These are phyloP conservation scores for Didymella sp. DNA, from an alignment of 2,329 filamentous ascomycete genomes.

Conservation along the genomic window DNA sequence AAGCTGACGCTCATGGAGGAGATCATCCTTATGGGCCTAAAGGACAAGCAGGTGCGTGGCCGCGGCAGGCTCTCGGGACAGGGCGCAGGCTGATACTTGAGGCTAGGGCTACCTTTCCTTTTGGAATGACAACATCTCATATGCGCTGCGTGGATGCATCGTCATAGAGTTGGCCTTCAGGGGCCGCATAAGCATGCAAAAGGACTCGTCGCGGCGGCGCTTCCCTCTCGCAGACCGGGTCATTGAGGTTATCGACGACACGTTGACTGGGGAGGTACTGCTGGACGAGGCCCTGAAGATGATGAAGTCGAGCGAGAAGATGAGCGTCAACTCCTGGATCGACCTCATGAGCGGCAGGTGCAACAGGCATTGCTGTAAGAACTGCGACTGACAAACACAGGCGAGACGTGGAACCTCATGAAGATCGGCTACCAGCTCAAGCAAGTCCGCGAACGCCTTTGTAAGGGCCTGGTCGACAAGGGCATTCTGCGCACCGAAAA, in stretches of 20 bases:
- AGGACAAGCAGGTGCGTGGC: conserved; percentile 90
- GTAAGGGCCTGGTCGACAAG: conserved; percentile 98
- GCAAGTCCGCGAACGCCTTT: conserved; percentile 95
- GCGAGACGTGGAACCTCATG: conserved; percentile 99
- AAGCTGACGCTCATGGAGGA: conserved; percentile 99
- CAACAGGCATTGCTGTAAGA: conserved; percentile 2
- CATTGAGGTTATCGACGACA: conserved; percentile 97
- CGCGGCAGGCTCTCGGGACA: conserved; percentile 12
- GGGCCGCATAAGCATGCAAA: conserved; percentile 97
- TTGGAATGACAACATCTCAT: conserved; percentile 99
- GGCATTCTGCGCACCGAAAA: conserved; percentile 98
- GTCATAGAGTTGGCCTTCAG: conserved; percentile 97
- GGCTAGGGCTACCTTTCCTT: conserved; percentile 93
- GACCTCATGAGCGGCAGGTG: conserved; percentile 93
- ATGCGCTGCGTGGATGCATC: conserved; percentile 95
- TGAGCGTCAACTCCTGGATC: conserved; percentile 99
- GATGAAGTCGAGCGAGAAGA: conserved; percentile 99
- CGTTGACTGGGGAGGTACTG: conserved; percentile 93
- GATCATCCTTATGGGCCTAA: conserved; percentile 90
- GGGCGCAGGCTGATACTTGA: conserved; percentile 28
- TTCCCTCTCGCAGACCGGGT: conserved; percentile 91
- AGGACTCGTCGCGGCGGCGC: conserved; percentile 87
- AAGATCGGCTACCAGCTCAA: conserved; percentile 99
- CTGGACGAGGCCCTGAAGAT: conserved; percentile 98
- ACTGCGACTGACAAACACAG: conserved; percentile 57